Evolutionary conservation across 1,139 yeast genomes (phyloP).

Genomic region (Geotrichum histeridarum): DNA sequence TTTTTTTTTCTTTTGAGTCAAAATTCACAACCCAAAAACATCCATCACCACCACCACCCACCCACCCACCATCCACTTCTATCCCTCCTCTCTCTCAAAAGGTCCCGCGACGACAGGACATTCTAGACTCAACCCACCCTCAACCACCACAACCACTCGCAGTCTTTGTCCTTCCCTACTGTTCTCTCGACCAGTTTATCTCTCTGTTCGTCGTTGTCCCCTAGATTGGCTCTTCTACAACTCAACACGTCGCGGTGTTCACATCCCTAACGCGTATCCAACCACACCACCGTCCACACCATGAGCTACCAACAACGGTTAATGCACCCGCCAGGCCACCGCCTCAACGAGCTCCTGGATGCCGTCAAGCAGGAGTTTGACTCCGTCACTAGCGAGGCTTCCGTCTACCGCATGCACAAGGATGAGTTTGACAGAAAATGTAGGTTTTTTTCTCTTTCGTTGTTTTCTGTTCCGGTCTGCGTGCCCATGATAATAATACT

Average conservation of each 20-base stretch:
- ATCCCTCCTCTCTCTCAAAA: neutral
- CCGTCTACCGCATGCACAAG: constrained; percentile 81
- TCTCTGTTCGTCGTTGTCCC: too few species aligned
- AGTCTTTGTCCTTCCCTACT: neutral
- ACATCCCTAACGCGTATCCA: too few species aligned
- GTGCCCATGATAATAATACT: neutral
- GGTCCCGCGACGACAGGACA: neutral
- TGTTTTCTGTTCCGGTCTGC: neutral
- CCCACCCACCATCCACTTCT: neutral
- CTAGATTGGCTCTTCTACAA: too few species aligned
- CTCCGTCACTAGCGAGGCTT: constrained; percentile 78
- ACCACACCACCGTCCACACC: neutral
- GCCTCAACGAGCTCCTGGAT: constrained; percentile 72
- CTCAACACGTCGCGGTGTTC: too few species aligned
- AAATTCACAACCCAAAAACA: too few species aligned
- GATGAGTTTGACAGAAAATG: constrained; percentile 86
- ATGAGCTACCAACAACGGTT: constrained; percentile 21
- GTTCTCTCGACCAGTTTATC: too few species aligned
- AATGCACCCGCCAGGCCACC: constrained; percentile 39
- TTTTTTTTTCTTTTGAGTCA: too few species aligned
- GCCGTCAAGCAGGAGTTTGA: constrained; percentile 92
- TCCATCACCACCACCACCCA: neutral
- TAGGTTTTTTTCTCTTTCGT: constrained; percentile 20
- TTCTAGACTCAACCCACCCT: neutral
- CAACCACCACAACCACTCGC: neutral